Base-by-base conservation (phyloP, 1,139 yeast species). In the Blastobotrys capitulatus region DNA sequence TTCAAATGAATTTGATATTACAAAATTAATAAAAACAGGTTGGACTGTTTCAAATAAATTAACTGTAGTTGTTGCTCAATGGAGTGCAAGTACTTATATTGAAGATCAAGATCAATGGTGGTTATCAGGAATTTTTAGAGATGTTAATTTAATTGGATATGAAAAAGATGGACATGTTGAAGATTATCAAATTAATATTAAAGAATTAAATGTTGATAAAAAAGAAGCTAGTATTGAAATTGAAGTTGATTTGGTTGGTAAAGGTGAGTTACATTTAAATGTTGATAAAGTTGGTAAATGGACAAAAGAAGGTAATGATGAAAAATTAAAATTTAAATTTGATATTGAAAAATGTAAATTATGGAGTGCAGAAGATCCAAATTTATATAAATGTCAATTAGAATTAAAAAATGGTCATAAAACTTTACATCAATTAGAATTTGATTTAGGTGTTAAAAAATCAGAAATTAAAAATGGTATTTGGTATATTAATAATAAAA, bases 51-150 rank as follows among this genome's bases (percentile, higher is more conserved):
- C 16, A 10, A 58, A 57, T 42, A 44, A 37, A 15, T 47, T 57
- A 15, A 54, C 55, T 7, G 70, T 68, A 2, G 58, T 67, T 37
- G 72, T 68, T 6, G 64, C 61, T 35, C 70, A 67, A 54, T 68
- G 69, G 67, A 62, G 67, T 6, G 62, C 62, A 35, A 65, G 69
- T 1, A 56, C 63, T 22, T 68, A 64, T 49, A 62, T 69, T 38
- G 72, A 68, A 52, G 72, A 68, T 51, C 71, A 68, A 55, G 72
- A 68, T 48, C 69, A 65, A 52, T 67, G 71, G 70, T 66, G 71
- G 69, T 54, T 67, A 25, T 64, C 69, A 36, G 71, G 71, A 1
- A 67, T 59, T 10, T 59, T 57, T 51, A 46, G 62, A 27, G 62
- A 59, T 44, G 62, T 59, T 12, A 43, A 50, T 18, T 31, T 57